Evolutionary conservation across 129 eudicot species (phyloP).

Genomic region (Pittosporum tobira): DNA sequence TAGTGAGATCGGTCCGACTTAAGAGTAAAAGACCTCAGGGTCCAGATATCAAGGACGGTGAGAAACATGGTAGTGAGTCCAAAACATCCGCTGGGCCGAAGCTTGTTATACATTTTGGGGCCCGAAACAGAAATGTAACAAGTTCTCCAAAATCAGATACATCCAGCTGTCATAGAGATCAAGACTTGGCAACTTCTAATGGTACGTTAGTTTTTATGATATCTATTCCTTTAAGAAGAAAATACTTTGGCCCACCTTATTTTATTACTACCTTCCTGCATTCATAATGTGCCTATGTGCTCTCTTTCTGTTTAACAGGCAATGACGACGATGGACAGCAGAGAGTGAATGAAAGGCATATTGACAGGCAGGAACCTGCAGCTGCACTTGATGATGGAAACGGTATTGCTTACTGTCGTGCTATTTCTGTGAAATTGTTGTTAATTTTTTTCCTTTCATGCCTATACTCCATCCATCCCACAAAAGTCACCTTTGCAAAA

Average conservation of each 20-base stretch:
- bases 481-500: too few species aligned
- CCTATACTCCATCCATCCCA: too few species aligned
- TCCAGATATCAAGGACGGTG: conserved; percentile 23
- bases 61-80: conserved; percentile 31
- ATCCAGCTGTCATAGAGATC: conserved; percentile 48
- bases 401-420: conserved; percentile 14
- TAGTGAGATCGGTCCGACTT: conserved; percentile 30
- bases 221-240: not conserved
- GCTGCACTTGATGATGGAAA: conserved; percentile 26
- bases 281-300: not conserved
- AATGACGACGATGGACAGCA: conserved; percentile 28
- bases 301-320: conserved; percentile 15
- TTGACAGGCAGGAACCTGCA: conserved; percentile 21
- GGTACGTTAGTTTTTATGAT: conserved; percentile 27
- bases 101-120: conserved; percentile 87
- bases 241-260: not conserved
- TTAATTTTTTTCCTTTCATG: not conserved
- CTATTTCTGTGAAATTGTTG: not conserved
- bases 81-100: conserved; percentile 62
- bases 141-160: conserved; percentile 71
- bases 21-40: conserved; percentile 42
- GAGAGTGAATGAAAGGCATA: conserved; percentile 16
- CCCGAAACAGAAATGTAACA: conserved; percentile 42
- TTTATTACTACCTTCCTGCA: not conserved
- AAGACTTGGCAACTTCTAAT: conserved; percentile 39